Percentiles rank a stretch among this genome's conserved stretches.
These are phyloP conservation scores for Hexamita inflata DNA, from an alignment of 208 protist genomes.

Conservation along the genomic window DNA sequence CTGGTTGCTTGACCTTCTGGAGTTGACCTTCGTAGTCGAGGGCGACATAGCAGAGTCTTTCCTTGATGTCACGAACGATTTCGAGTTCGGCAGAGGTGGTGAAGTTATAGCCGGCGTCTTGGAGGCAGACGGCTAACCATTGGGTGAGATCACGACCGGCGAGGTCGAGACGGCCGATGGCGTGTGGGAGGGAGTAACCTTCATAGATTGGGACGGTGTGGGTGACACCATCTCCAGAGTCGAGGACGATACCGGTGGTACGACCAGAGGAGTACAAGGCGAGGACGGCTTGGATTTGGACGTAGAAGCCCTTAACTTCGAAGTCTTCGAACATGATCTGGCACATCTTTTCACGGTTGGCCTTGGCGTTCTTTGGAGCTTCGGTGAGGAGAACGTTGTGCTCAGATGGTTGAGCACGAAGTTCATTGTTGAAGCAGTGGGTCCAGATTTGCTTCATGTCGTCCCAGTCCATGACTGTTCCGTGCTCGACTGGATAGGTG, in stretches of 20 bases:
- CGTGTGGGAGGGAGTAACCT: constrained; percentile 54
- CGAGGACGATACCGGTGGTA: constrained; percentile 67
- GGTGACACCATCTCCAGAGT: constrained; percentile 71
- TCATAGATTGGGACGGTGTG: constrained; percentile 75
- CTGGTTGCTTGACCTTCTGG: constrained; percentile 45
- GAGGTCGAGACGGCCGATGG: constrained; percentile 54
- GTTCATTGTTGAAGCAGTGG: constrained; percentile 92
- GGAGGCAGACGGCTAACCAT: constrained; percentile 52
- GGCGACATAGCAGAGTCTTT: constrained; percentile 57
- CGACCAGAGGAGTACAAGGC: constrained; percentile 36
- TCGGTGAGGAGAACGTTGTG: constrained; percentile 80
- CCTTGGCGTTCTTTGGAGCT: constrained; percentile 65
- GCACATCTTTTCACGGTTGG: constrained; percentile 55
- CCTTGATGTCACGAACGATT: constrained; percentile 62
- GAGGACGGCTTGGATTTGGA: constrained; percentile 37
- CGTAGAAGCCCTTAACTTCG: constrained; percentile 40
- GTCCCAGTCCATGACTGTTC: constrained; percentile 33
- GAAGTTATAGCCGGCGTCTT: constrained; percentile 47
- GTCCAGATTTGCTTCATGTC: constrained; percentile 63
- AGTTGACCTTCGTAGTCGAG: constrained; percentile 83
- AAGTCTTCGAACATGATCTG: constrained; percentile 48
- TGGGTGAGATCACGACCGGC: constrained; percentile 60
- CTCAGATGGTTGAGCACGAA: constrained; percentile 82
- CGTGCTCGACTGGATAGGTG: constrained; percentile 40
- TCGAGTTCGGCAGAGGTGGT: constrained; percentile 55